A percentile compares a stretch with the other conserved stretches of the same genome.
These are phyloP conservation scores for Diaporthe sp. DNA, from an alignment of 2,329 filamentous ascomycete species.

Conservation along the genomic window DNA sequence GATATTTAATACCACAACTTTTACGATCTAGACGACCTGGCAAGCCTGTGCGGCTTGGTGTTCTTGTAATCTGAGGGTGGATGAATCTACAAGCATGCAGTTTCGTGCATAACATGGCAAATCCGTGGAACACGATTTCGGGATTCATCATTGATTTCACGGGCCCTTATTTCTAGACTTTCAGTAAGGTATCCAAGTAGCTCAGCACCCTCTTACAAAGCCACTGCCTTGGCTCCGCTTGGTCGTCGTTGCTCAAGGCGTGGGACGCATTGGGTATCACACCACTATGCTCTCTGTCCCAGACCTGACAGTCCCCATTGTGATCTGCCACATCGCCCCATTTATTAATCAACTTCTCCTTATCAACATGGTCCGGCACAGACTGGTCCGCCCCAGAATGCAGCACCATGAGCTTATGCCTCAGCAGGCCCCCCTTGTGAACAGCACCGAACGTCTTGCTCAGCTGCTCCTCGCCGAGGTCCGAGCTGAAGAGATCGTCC, in stretches of 20 bases:
- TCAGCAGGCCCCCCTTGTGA: slow-evolving; percentile 47
- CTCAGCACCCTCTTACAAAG: slow-evolving; percentile 35
- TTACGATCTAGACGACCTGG: too few species aligned
- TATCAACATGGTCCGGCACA: slow-evolving; percentile 54
- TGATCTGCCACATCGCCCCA: slow-evolving; percentile 54
- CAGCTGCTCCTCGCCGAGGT: slow-evolving; percentile 62
- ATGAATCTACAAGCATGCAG: background rate
- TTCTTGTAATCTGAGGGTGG: background rate
- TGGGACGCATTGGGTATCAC: slow-evolving; percentile 59
- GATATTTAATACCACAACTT: background rate
- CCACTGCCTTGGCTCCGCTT: slow-evolving; percentile 49
- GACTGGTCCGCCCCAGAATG: slow-evolving; percentile 58
- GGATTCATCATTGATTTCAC: background rate
- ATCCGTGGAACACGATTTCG: background rate
- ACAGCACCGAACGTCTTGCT: slow-evolving; percentile 65
- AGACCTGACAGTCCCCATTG: slow-evolving; percentile 47
- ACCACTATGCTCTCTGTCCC: slow-evolving; percentile 59
- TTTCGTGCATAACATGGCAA: background rate
- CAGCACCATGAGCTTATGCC: slow-evolving; percentile 52
- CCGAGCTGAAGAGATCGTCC: slow-evolving; percentile 75
- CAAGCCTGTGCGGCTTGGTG: too few species aligned
- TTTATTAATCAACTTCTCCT: slow-evolving; percentile 51
- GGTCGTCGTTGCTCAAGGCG: slow-evolving; percentile 58
- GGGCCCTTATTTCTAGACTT: background rate
- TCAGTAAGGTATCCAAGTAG: slow-evolving; percentile 31